Percentiles rank a stretch among this genome's conserved stretches.
These are phyloP conservation scores for Chlorociboria aeruginascens DNA, from an alignment of 495 filamentous ascomycete genomes.

Conservation along the genomic window DNA sequence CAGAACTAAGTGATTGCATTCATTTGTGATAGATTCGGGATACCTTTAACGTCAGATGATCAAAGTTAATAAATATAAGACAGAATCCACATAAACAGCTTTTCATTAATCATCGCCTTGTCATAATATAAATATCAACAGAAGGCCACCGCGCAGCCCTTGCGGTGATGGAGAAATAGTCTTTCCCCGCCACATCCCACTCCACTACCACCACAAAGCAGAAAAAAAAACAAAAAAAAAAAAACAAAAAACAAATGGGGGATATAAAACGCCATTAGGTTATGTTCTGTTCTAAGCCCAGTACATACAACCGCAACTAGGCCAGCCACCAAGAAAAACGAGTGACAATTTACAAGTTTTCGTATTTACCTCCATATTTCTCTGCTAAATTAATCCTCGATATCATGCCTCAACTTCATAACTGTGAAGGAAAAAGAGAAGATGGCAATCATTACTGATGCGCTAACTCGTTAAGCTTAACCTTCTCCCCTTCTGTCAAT, in stretches of 20 bases:
- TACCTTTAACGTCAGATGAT: too few species aligned
- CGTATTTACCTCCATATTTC: too few species aligned
- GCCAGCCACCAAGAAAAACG: too few species aligned
- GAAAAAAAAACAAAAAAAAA: not conserved
- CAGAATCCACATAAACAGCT: too few species aligned
- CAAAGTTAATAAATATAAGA: too few species aligned
- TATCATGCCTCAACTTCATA: too few species aligned
- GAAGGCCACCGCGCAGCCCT: slow-evolving; percentile 3
- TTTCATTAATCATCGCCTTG: not conserved
- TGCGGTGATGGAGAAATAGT: not conserved
- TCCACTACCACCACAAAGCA: not conserved
- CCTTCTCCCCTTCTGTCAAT: slow-evolving; percentile 62
- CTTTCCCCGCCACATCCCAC: not conserved
- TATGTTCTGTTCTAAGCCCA: not conserved
- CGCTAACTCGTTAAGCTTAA: slow-evolving; percentile 41
- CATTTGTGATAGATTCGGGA: too few species aligned
- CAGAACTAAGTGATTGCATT: too few species aligned
- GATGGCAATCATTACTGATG: not conserved
- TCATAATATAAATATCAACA: not conserved
- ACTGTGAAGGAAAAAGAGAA: too few species aligned
- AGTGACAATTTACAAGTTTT: too few species aligned
- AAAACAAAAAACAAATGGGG: not conserved
- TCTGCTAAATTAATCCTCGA: too few species aligned
- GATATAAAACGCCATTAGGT: not conserved
- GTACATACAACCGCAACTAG: too few species aligned